Conservation (phyloP, 805 yeast genomes). For the Candida insectorum region DNA sequence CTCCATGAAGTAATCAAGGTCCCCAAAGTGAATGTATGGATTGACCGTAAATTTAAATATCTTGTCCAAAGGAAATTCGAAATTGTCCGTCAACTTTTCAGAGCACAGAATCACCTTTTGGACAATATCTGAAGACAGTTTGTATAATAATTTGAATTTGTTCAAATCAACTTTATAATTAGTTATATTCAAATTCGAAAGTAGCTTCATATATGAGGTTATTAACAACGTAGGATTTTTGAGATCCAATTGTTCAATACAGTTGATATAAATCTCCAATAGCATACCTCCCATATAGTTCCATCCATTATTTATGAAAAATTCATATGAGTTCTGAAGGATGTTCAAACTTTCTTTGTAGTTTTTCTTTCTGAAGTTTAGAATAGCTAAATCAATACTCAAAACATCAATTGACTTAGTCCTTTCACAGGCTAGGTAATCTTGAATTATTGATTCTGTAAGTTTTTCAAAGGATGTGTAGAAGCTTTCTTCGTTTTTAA, state of each 20-base stretch:
- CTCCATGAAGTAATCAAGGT: conserved; percentile 36
- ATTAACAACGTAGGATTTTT: conserved; percentile 27
- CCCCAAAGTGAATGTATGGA: conserved; percentile 29
- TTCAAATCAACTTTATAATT: conserved; percentile 22
- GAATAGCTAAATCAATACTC: conserved; percentile 73
- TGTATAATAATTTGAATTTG: conserved; percentile 17
- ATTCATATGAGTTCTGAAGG: conserved; percentile 64
- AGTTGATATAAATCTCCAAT: conserved; percentile 63
- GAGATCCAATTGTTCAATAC: conserved; percentile 47
- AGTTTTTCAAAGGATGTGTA: conserved; percentile 39
- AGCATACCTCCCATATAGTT: conserved; percentile 62
- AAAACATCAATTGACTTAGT: conserved; percentile 69
- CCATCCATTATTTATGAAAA: conserved; percentile 74
- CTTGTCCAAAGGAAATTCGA: conserved; percentile 27
- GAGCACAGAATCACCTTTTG: conserved; percentile 18
- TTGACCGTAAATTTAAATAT: conserved; percentile 33
- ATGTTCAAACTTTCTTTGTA: conserved; percentile 60
- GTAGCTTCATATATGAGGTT: conserved; percentile 38
- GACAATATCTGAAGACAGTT: neutral
- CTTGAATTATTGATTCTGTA: conserved; percentile 55
- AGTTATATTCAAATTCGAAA: conserved; percentile 25
- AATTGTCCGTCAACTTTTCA: conserved; percentile 13
- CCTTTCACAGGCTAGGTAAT: conserved; percentile 49
- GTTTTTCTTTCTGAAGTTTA: conserved; percentile 56
- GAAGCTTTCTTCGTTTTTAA: conserved; percentile 13